Base-by-base conservation (phyloP, 495 filamentous ascomycete genomes). In the Neurospora terricola region DNA sequence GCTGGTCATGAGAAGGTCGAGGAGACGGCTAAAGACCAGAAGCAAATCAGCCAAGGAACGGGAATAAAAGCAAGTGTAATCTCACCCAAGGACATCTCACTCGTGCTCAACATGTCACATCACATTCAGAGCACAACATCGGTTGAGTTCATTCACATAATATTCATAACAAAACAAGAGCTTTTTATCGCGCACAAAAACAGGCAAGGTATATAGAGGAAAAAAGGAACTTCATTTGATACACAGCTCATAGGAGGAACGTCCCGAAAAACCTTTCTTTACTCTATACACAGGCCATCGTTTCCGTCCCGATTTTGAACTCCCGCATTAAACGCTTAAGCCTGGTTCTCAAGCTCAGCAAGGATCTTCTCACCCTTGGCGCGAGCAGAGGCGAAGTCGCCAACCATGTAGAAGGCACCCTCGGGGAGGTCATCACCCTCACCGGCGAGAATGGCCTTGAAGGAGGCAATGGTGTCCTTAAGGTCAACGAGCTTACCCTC, bases 281-380 rank as follows among this genome's bases (percentile, higher is more conserved):
- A 48, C 73, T 81, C 78, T 82, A 82, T 81, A 82, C 81, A 82
- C 80, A 81, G 74, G 76, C 75, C 74, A 74, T 78, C 78, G 74
- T 72, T 71, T 77, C 77, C 78, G 73, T 75, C 76, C 74, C 75
- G 30, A 70, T 79, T 78, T 79, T 76, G 80, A 82, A 80, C 82
- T 80, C 83, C 80, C 82, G 81, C 84, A 87, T 87, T 91, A 91
- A 74, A 75, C 45, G 77, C 83, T 86, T 85, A 66, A 62, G 54
- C 54, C 12, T 2, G 4, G 54, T 87, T 88, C 87, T 96, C 93
- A 76, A 99, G 86, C 81, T 98, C 96, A 77, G 96, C 94, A 84
- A 98, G 85, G 87, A 99, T 97, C 94, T 98, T 97, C 91, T 97
- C 94, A 85, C 96, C 96, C 93, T 99, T 99, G 80, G 88, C 91